Evolutionary conservation across 345 rosid genomes (phyloP).

Genomic region (Eucalyptus tenuipes): DNA sequence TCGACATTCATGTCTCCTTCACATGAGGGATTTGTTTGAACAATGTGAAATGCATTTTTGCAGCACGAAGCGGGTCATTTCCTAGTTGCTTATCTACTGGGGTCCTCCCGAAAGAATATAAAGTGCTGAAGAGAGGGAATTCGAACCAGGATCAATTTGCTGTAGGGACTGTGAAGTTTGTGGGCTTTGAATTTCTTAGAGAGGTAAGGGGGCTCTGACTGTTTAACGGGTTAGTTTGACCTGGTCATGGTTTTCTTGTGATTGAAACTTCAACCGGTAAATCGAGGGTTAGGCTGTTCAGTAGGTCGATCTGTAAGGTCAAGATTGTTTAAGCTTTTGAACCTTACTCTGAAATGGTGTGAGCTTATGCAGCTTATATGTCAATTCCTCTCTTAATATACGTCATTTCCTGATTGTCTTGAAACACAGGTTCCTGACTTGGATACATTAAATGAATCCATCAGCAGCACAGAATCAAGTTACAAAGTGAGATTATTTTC

Average conservation of each 20-base stretch:
- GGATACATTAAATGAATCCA: background rate
- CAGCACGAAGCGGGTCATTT: constrained; percentile 71
- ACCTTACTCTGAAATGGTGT: background rate
- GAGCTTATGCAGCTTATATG: background rate
- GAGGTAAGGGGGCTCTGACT: constrained; percentile 11
- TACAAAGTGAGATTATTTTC: background rate
- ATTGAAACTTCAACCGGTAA: background rate
- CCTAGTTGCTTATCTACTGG: constrained; percentile 52
- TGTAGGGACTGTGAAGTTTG: constrained; percentile 29
- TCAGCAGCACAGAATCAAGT: background rate
- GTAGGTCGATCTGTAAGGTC: background rate
- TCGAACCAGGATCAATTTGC: background rate
- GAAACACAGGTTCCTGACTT: background rate
- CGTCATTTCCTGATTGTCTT: background rate
- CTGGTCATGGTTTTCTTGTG: background rate
- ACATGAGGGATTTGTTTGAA: background rate
- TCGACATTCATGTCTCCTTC: background rate
- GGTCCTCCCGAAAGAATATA: constrained; percentile 44
- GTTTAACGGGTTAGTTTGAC: background rate
- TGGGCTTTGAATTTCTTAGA: constrained; percentile 49
- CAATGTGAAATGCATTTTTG: background rate
- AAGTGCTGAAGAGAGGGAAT: constrained; percentile 18
- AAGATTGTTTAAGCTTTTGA: background rate
- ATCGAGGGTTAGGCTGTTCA: background rate
- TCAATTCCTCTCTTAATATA: background rate